These are phyloP conservation scores for Suillus subaureus DNA, from an alignment of 768 basidiomycete species.

Conservation along the genomic window DNA sequence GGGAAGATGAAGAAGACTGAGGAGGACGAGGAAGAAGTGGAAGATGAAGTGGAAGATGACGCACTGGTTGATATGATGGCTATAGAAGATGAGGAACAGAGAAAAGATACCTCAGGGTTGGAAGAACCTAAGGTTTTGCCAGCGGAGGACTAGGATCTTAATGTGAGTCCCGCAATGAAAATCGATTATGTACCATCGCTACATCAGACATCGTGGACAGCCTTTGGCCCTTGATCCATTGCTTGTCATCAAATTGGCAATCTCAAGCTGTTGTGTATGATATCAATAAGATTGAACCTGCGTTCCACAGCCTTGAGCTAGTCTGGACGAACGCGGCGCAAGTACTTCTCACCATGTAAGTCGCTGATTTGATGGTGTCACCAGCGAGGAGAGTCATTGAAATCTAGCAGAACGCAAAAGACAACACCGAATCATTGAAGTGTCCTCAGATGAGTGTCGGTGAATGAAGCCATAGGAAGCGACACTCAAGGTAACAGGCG, in stretches of 20 bases:
- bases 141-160: background rate
- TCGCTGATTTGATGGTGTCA: background rate
- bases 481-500: slow-evolving; percentile 73
- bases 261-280: background rate
- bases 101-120: slow-evolving; percentile 33
- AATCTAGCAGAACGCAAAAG: background rate
- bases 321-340: background rate
- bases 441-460: background rate
- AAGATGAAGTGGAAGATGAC: slow-evolving; percentile 42
- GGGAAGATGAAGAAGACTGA: slow-evolving; percentile 32
- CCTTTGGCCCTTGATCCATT: background rate
- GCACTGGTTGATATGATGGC: slow-evolving; percentile 44
- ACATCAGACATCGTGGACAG: background rate
- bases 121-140: background rate
- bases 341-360: background rate
- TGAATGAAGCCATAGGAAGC: slow-evolving; percentile 61
- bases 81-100: slow-evolving; percentile 47
- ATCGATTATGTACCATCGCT: background rate
- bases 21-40: slow-evolving; percentile 28
- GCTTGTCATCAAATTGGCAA: background rate
- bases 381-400: background rate
- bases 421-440: background rate
- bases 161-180: background rate
- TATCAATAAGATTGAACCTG: background rate
- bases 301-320: background rate